Evolutionary conservation across 805 yeast species (phyloP).

Genomic region (Saccharomycopsis sp.): DNA sequence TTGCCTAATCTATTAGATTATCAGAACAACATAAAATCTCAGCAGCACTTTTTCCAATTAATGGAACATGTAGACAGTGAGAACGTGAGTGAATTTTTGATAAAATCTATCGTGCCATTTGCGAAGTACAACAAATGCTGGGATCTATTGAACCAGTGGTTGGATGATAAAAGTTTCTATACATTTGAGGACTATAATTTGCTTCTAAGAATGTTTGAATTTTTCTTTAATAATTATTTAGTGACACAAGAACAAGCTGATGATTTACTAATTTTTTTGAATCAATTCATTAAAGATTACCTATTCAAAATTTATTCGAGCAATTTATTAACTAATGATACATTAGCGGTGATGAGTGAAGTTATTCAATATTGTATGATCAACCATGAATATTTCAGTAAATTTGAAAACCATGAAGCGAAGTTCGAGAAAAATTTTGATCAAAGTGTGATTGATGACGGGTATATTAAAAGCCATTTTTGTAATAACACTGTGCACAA

Average conservation of each 20-base stretch:
- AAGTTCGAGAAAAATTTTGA: slow-evolving; percentile 10
- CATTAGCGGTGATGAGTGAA: slow-evolving; percentile 18
- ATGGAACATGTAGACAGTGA: slow-evolving; percentile 7
- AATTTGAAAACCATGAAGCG: slow-evolving; percentile 6
- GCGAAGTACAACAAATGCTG: slow-evolving; percentile 16
- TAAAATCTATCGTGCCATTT: slow-evolving; percentile 14
- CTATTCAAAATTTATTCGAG: slow-evolving; percentile 15
- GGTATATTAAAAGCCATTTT: slow-evolving; percentile 16
- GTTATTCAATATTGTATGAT: slow-evolving; percentile 15
- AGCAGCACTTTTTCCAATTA: slow-evolving; percentile 8
- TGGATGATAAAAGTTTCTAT: slow-evolving; percentile 4
- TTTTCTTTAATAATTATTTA: slow-evolving; percentile 18
- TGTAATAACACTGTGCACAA: slow-evolving; percentile 12
- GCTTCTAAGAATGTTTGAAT: slow-evolving; percentile 14
- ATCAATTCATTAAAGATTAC: slow-evolving; percentile 11
- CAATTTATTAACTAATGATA: slow-evolving; percentile 9
- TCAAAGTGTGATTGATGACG: slow-evolving; percentile 11
- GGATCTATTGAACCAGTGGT: slow-evolving; percentile 16
- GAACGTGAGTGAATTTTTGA: slow-evolving; percentile 12
- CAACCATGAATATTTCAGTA: slow-evolving; percentile 14
- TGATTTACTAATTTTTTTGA: slow-evolving; percentile 12
- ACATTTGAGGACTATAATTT: slow-evolving; percentile 10
- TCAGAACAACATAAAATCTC: slow-evolving; percentile 1
- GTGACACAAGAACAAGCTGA: slow-evolving; percentile 13
- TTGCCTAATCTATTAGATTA: slow-evolving; percentile 14